phyloP scores from a whole-genome alignment of 352 stramenopile species.

The Pythium sp. region DNA sequence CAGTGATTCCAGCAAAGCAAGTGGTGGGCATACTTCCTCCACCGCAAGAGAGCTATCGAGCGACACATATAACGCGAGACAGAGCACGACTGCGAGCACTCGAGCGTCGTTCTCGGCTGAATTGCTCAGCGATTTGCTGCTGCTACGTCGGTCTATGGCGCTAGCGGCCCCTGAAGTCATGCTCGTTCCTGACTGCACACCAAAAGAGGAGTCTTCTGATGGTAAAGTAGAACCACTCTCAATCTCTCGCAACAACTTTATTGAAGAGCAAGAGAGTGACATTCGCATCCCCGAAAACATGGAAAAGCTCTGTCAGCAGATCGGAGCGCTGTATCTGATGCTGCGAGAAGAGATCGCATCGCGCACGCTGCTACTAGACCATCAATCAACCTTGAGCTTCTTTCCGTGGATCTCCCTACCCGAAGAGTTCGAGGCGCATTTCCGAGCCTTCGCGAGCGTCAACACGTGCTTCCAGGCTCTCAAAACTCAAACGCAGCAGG shows the following conservation, averaged over 20 bases:
- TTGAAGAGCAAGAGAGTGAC: not conserved
- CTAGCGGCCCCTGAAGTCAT: conserved; percentile 13
- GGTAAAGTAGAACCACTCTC: not conserved
- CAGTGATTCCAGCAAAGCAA: not conserved
- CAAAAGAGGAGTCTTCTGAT: not conserved
- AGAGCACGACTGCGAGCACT: not conserved
- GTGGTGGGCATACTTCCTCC: not conserved
- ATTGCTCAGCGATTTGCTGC: conserved; percentile 28
- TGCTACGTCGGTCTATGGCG: conserved; percentile 15
- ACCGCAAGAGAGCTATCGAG: not conserved
- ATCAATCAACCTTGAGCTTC: not conserved
- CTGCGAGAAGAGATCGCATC: conserved; percentile 11
- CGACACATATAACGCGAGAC: not conserved
- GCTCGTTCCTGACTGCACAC: not conserved
- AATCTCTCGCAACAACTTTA: not conserved
- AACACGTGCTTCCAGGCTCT: conserved; percentile 9
- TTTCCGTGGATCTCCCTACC: conserved; percentile 11
- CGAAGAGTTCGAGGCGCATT: conserved; percentile 15
- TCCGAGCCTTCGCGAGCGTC: conserved; percentile 5
- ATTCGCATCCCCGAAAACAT: conserved; percentile 2
- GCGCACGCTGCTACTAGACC: not conserved
- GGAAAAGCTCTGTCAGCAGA: not conserved
- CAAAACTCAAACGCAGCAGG: not conserved
- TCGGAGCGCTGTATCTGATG: conserved; percentile 3
- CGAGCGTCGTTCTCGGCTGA: conserved; percentile 21